Evolutionary conservation across 352 stramenopile genomes (phyloP), one percentile per base, ranked within the genome.

Genomic region (Thalassiosira oceanica): DNA sequence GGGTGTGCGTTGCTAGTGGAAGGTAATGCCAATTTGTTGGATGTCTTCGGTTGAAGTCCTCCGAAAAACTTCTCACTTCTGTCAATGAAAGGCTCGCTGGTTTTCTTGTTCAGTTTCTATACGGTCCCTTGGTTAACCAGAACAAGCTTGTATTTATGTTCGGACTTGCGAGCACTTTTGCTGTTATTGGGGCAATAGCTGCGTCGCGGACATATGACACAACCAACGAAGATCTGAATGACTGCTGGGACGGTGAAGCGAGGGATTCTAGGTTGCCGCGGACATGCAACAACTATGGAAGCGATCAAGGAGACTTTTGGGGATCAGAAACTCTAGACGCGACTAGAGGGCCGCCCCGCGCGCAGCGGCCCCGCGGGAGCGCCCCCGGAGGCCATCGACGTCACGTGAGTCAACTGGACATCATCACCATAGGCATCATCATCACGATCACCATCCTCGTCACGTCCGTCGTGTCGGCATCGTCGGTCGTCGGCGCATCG

Each of bases 61-160:
- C n/a, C n/a, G n/a, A n/a, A n/a, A n/a, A n/a, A n/a, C n/a, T n/a
- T n/a, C n/a, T n/a, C n/a, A n/a, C n/a, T n/a, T n/a, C n/a, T n/a
- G n/a, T n/a, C n/a, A n/a, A n/a, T n/a, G n/a, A n/a, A n/a, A n/a
- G 93, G 18, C 64, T 96, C 49, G 93, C 90, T 44, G 93, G 92
- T 1, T 95, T 97, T 70, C 70, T 84, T 21, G 88, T 93, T 6
- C 94, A 97, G 65, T 85, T 88, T 52, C 11, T 84, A 2, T 87
- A 86, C 55, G 79, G 76, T 39, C 23, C 46, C 8, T 35, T 87
- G 1, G 56, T 86, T 0, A 72, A 60, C 43, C 21, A 63, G 37
- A 63, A 72, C 20, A 28, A 36, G 27, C 41, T 72, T 2, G 39
- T 45, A 13, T 54, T 16, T 11, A 69, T 74, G 45, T 48, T 80